Conservation (phyloP, 768 basidiomycete genomes). For the Boletus rex-veris region DNA sequence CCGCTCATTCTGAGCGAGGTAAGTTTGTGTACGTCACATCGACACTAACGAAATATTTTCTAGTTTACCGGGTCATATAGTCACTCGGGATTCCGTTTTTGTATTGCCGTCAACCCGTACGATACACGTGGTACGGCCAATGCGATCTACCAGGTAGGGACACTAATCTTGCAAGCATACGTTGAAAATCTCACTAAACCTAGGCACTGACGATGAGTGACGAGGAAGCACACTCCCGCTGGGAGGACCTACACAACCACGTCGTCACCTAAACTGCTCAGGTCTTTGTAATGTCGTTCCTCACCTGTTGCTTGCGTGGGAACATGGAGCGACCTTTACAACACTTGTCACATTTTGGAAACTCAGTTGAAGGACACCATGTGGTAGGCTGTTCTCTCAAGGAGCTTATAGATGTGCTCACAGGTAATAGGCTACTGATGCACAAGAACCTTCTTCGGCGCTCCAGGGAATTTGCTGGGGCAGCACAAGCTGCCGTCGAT, state of each 20-base stretch:
- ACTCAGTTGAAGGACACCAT: no score
- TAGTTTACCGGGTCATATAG: constrained; percentile 86
- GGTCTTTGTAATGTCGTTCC: constrained; percentile 75
- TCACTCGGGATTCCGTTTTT: constrained; percentile 83
- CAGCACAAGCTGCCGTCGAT: no score
- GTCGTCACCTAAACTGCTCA: constrained; percentile 87
- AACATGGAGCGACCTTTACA: no score
- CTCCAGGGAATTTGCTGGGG: no score
- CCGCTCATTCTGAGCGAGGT: constrained; percentile 81
- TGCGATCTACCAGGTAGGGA: constrained; percentile 56
- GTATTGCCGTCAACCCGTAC: constrained; percentile 85
- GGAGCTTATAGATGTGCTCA: no score
- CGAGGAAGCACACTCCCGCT: constrained; percentile 68
- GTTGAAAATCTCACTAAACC: not conserved
- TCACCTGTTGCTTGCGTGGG: constrained; percentile 68
- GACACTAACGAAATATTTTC: not conserved
- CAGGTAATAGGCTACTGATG: no score
- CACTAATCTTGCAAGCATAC: not conserved
- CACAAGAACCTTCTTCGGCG: no score
- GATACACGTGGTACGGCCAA: constrained; percentile 79
- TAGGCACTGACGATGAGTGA: constrained; percentile 73
- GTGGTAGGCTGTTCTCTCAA: no score
- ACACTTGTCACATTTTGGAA: no score
- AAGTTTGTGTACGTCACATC: constrained; percentile 15
- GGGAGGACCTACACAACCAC: constrained; percentile 85